Evolutionary conservation across 345 rosid species (phyloP).

Genomic region (Combretum micranthum): DNA sequence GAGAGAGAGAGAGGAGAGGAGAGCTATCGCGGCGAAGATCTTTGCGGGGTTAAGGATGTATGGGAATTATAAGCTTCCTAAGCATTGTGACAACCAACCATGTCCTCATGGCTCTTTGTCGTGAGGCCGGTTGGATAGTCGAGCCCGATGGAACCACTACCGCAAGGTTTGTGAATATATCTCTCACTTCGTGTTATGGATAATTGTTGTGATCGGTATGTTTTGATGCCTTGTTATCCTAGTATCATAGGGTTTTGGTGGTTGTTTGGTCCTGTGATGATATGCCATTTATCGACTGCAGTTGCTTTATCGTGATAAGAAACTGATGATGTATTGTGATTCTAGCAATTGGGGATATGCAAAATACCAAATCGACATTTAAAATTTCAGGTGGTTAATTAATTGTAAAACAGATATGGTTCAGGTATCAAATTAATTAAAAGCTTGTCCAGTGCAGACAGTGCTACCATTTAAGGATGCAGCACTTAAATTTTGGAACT

Average conservation of each 20-base stretch:
- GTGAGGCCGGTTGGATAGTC: constrained; percentile 86
- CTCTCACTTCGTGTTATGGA: neutral
- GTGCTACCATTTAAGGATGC: too few relatives aligned
- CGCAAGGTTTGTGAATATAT: constrained; percentile 55
- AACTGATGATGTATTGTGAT: too few relatives aligned
- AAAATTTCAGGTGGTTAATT: too few relatives aligned
- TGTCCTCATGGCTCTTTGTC: constrained; percentile 80
- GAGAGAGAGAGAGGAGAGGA: constrained; percentile 69
- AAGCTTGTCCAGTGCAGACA: too few relatives aligned
- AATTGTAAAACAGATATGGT: too few relatives aligned
- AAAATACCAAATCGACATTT: too few relatives aligned
- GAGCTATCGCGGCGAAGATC: constrained; percentile 87
- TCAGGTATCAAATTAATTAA: too few relatives aligned
- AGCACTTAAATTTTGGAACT: too few relatives aligned
- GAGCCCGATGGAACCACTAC: constrained; percentile 85
- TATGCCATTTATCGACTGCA: too few relatives aligned
- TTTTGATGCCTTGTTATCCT: neutral
- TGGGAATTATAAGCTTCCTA: constrained; percentile 80
- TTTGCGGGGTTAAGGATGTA: constrained; percentile 75
- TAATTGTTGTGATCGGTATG: neutral
- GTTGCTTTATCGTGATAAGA: too few relatives aligned
- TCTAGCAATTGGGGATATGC: too few relatives aligned
- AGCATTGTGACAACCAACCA: constrained; percentile 93
- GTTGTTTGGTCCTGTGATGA: too few relatives aligned
- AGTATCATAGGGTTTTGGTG: neutral